These are phyloP conservation scores for Diaporthe helianthi DNA, from an alignment of 2,329 filamentous ascomycete species.

Conservation along the genomic window DNA sequence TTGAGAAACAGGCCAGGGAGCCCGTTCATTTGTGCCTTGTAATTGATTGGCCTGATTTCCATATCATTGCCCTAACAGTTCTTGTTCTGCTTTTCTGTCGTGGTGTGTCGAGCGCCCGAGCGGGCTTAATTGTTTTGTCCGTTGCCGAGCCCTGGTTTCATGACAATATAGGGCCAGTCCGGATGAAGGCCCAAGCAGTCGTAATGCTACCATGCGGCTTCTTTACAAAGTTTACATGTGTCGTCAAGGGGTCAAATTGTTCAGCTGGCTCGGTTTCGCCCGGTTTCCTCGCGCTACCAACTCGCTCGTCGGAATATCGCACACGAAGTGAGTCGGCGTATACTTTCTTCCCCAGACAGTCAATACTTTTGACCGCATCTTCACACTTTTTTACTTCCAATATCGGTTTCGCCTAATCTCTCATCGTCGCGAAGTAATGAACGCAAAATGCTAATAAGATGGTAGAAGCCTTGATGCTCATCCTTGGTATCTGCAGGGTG, in stretches of 20 bases:
- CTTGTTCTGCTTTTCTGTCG: not conserved
- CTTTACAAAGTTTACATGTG: not conserved
- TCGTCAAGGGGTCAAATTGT: not conserved
- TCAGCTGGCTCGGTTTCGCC: conserved; percentile 20
- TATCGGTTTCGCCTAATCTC: conserved; percentile 6
- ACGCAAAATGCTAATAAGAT: not conserved
- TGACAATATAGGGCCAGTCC: not conserved
- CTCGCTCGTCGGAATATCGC: not conserved
- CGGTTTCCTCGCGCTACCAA: not conserved
- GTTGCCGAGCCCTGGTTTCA: conserved; percentile 12
- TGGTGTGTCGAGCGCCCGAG: not conserved
- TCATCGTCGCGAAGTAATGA: not conserved
- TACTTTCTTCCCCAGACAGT: not conserved
- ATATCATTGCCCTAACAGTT: not conserved
- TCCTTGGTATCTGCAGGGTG: not conserved
- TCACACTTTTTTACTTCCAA: not conserved
- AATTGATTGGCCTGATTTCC: not conserved
- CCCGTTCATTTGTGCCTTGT: not conserved
- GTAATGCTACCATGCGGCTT: not conserved
- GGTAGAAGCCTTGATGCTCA: not conserved
- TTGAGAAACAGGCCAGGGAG: not conserved
- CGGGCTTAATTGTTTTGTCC: conserved; percentile 25
- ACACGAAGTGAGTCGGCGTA: not conserved
- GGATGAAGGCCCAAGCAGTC: not conserved
- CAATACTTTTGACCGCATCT: not conserved